Conservation (phyloP, 495 filamentous ascomycete genomes). For the Neurospora sp. region DNA sequence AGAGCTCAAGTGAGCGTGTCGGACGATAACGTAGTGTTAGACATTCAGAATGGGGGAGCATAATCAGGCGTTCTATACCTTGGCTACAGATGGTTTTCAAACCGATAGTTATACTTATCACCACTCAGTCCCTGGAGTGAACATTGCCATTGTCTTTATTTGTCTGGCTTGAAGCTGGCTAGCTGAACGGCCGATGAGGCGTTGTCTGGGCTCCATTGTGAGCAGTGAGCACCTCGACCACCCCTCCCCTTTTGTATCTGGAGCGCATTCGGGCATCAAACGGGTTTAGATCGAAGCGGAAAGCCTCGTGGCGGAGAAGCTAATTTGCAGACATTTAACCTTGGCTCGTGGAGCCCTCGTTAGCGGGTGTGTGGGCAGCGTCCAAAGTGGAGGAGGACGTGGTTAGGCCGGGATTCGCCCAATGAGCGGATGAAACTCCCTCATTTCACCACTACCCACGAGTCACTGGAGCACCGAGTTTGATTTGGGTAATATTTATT, state of each 20-base stretch:
- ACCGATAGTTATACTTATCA: background rate
- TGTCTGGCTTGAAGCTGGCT: background rate
- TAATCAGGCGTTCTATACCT: background rate
- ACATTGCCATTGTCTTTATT: background rate
- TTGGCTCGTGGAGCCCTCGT: background rate
- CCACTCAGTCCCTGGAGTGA: background rate
- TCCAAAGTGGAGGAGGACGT: background rate
- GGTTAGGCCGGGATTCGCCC: background rate
- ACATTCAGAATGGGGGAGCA: background rate
- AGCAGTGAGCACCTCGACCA: background rate
- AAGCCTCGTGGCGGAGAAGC: background rate
- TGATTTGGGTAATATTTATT: background rate
- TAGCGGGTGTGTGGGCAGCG: background rate
- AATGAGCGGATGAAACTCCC: background rate
- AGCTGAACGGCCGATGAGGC: background rate
- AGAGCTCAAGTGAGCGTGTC: background rate
- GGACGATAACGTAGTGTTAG: slow-evolving; percentile 14
- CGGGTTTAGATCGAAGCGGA: background rate
- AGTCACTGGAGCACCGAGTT: background rate
- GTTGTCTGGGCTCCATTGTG: background rate
- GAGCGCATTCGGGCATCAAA: background rate
- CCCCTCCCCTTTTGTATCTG: background rate
- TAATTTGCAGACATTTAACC: background rate
- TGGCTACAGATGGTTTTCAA: background rate
- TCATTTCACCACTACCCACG: background rate